Percentiles rank a stretch among this genome's conserved stretches.
phyloP scores from a whole-genome alignment of 495 filamentous ascomycete genomes.

The Aspergillus taichungensis region DNA sequence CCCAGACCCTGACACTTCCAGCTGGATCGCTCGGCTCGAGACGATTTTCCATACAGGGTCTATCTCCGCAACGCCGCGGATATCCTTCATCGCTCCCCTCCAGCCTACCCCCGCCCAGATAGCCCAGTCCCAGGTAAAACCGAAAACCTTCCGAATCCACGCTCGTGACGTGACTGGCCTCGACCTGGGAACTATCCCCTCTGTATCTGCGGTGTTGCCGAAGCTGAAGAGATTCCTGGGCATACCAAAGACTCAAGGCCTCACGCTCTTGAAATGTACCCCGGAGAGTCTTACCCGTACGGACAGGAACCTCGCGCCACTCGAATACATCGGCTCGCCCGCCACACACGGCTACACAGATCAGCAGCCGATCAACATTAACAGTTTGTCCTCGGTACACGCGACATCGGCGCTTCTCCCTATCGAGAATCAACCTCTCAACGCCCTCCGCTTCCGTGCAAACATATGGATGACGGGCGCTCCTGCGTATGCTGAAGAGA shows the following conservation, averaged over 20 bases:
- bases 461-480: constrained; percentile 10
- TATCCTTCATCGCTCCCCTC: constrained; percentile 9
- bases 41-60: constrained; percentile 4
- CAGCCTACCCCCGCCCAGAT: background rate
- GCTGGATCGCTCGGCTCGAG: constrained; percentile 6
- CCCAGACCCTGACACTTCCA: constrained; percentile 1
- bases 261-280: constrained; percentile 8
- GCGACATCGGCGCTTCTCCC: constrained; percentile 11
- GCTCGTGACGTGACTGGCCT: constrained; percentile 5
- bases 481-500: constrained; percentile 10
- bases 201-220: constrained; percentile 4
- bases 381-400: constrained; percentile 13
- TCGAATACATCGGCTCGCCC: constrained; percentile 10
- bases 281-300: constrained; percentile 7
- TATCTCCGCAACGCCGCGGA: background rate
- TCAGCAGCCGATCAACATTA: constrained; percentile 13
- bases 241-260: constrained; percentile 1
- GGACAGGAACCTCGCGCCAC: constrained; percentile 11
- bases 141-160: constrained; percentile 9
- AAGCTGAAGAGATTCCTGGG: constrained; percentile 9
- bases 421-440: constrained; percentile 9
- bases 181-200: constrained; percentile 3
- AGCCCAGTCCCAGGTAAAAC: background rate
- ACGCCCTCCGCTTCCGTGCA: constrained; percentile 13
- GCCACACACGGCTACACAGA: constrained; percentile 13